Conservation (phyloP, 2,329 filamentous ascomycete species). For the Claviceps fusiformis region DNA sequence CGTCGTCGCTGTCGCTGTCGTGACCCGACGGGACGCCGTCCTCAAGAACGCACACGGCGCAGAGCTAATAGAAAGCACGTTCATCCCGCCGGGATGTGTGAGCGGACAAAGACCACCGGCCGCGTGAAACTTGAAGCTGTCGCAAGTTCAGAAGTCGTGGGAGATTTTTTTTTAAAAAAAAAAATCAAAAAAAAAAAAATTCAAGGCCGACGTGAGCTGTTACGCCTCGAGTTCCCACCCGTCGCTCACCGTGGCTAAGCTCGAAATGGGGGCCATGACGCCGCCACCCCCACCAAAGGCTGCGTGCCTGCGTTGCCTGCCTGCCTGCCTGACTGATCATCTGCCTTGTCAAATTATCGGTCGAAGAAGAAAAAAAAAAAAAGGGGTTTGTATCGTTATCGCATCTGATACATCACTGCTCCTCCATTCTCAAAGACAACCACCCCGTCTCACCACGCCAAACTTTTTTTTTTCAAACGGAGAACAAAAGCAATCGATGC, state of each 20-base stretch:
- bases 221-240: not conserved
- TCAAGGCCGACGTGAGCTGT: not conserved
- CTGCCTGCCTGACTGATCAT: too few species aligned
- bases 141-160: not conserved
- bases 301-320: not conserved
- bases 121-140: not conserved
- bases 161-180: not conserved
- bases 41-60: conserved; percentile 18
- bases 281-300: not conserved
- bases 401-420: too few species aligned
- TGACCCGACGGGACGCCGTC: conserved; percentile 13
- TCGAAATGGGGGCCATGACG: not conserved
- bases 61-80: conserved; percentile 11
- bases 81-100: conserved; percentile 1
- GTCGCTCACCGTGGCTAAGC: not conserved
- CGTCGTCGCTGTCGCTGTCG: not conserved
- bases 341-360: too few species aligned
- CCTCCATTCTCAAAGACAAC: too few species aligned
- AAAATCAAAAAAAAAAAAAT: not conserved
- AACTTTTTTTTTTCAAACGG: too few species aligned
- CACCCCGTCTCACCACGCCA: too few species aligned
- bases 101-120: not conserved
- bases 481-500: not conserved
- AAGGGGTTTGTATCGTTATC: too few species aligned
- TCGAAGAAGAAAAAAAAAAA: too few species aligned